phyloP scores from a whole-genome alignment of 2,329 filamentous ascomycete genomes.

The Macrophomina phaseolina region DNA sequence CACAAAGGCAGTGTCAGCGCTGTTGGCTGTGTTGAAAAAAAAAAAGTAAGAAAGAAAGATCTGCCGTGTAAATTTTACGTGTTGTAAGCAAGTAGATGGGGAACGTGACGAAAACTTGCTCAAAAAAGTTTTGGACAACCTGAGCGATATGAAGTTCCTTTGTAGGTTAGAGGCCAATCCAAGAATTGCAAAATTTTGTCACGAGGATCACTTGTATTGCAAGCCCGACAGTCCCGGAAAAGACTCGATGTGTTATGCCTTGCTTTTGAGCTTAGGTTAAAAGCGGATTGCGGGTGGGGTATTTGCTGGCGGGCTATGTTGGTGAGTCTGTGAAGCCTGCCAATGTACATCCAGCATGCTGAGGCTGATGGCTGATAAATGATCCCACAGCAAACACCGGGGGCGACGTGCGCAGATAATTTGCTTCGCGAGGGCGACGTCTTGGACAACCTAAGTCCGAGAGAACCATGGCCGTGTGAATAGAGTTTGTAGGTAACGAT shows the following conservation, averaged over 20 bases:
- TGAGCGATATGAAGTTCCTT: neutral
- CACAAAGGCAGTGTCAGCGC: neutral
- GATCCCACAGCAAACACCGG: neutral
- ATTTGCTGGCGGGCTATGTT: neutral
- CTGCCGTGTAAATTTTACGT: neutral
- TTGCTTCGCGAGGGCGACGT: neutral
- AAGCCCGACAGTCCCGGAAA: neutral
- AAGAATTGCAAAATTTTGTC: neutral
- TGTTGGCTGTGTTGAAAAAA: no score
- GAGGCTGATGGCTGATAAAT: neutral
- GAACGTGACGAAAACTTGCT: neutral
- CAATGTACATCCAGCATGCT: neutral
- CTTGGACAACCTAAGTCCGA: neutral
- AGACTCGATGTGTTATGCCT: neutral
- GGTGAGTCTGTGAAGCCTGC: neutral
- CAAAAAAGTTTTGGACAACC: neutral
- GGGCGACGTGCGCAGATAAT: neutral
- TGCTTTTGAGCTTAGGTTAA: neutral
- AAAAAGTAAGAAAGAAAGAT: no score
- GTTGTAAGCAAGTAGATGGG: neutral
- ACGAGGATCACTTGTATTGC: neutral
- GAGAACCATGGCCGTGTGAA: neutral
- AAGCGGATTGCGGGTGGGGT: neutral
- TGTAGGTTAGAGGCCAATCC: neutral
- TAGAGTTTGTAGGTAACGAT: neutral